phyloP scores from a whole-genome alignment of 192 early-diverging fungal species.

The Linnemannia zychae region DNA sequence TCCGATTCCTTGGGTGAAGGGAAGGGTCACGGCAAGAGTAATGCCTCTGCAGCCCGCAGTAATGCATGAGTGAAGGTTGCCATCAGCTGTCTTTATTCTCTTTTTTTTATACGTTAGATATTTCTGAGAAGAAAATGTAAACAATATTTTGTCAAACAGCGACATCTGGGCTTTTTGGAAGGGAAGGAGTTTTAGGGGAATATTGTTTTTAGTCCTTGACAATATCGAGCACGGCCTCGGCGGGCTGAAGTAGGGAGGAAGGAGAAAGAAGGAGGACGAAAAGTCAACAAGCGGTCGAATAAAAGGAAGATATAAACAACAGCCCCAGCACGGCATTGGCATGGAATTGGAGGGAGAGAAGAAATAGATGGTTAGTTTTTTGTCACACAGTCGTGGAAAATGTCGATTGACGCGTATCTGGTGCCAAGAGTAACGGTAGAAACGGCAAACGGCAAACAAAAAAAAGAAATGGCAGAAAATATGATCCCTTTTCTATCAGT shows the following conservation, averaged over 20 bases:
- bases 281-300: background rate
- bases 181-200: background rate
- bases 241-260: background rate
- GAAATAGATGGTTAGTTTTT: too few relatives aligned
- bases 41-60: background rate
- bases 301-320: background rate
- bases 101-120: background rate
- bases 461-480: background rate
- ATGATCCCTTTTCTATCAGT: background rate
- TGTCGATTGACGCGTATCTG: too few relatives aligned
- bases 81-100: background rate
- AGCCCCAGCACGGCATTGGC: background rate
- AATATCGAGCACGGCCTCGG: conserved; percentile 32
- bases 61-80: background rate
- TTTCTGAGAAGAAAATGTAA: background rate
- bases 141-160: too few relatives aligned
- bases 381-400: too few relatives aligned
- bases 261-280: background rate
- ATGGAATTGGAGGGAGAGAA: background rate
- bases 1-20: background rate
- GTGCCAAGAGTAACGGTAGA: too few relatives aligned
- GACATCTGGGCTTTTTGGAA: too few relatives aligned
- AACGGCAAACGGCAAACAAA: background rate
- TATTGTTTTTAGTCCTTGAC: conserved; percentile 4
- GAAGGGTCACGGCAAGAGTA: background rate